A percentile compares a stretch with the other conserved stretches of the same genome.
phyloP scores from a whole-genome alignment of 164 flowering plant genomes.

The Sedum album region DNA sequence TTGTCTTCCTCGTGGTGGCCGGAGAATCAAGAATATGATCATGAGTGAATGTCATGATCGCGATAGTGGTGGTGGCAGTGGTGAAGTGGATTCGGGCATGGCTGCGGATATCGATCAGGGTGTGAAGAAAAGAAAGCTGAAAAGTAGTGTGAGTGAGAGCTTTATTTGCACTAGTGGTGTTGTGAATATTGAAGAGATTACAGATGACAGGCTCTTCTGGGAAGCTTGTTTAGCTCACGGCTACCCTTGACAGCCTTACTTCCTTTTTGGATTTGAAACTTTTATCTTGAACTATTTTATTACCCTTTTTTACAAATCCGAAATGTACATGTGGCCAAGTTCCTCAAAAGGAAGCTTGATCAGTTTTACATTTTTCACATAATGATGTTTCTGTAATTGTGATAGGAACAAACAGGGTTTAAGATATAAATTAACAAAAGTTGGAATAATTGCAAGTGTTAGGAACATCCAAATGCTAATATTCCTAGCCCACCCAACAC shows the following conservation, averaged over 20 bases:
- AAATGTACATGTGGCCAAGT: background rate
- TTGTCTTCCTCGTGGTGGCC: background rate
- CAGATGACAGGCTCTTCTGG: conserved; percentile 9
- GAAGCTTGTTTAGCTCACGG: conserved; percentile 9
- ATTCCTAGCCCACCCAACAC: background rate
- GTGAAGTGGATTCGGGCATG: background rate
- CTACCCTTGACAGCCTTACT: background rate
- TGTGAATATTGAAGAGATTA: background rate
- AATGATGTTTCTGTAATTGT: too few species aligned
- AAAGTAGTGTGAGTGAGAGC: conserved; percentile 4
- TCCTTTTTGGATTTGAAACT: background rate
- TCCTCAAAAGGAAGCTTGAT: background rate
- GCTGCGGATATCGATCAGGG: background rate
- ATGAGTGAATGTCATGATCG: background rate
- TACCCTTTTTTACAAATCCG: background rate
- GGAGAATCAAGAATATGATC: background rate
- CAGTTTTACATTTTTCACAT: too few species aligned
- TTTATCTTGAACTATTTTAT: background rate
- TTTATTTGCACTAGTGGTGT: background rate
- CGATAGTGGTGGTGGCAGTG: background rate
- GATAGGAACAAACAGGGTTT: too few species aligned
- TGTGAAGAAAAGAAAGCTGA: background rate
- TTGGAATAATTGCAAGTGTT: too few species aligned
- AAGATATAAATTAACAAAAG: too few species aligned
- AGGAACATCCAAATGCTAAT: background rate